A percentile compares a stretch with the other conserved stretches of the same genome.
Evolutionary conservation across 345 rosid species (phyloP).

Genomic region (Heritiera fomes): DNA sequence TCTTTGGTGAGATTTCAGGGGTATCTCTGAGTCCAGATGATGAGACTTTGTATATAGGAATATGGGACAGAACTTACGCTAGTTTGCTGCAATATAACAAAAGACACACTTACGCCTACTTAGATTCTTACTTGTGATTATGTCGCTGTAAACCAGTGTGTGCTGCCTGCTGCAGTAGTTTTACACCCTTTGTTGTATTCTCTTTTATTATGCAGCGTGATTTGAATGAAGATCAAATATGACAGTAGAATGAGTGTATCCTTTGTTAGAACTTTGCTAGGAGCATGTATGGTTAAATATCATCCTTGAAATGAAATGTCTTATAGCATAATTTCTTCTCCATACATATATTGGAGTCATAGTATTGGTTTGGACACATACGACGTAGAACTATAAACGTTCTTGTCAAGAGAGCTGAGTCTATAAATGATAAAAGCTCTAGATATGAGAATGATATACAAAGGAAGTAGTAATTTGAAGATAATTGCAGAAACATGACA

Average conservation of each 20-base stretch:
- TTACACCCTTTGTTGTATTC: neutral
- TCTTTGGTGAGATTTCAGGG: conserved; percentile 73
- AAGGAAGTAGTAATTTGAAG: too few relatives aligned
- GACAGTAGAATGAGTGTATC: neutral
- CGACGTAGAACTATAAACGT: too few relatives aligned
- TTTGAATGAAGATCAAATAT: conserved; percentile 10
- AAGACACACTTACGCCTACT: conserved; percentile 45
- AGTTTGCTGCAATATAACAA: conserved; percentile 56
- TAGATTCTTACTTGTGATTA: conserved; percentile 44
- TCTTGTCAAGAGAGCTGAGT: too few relatives aligned
- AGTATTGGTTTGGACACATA: too few relatives aligned
- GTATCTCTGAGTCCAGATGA: conserved; percentile 63
- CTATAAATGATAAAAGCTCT: too few relatives aligned
- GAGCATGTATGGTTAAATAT: neutral
- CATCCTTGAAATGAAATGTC: neutral
- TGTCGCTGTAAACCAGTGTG: neutral
- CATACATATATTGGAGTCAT: neutral
- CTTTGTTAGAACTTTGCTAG: neutral
- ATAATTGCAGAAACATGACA: too few relatives aligned
- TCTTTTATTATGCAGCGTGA: neutral
- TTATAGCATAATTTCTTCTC: neutral
- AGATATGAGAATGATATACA: too few relatives aligned
- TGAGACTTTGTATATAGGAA: conserved; percentile 55
- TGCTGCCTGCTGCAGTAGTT: neutral
- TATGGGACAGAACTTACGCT: conserved; percentile 65